Conservation (phyloP, 768 basidiomycete species). For the Calocybe cyanea region DNA sequence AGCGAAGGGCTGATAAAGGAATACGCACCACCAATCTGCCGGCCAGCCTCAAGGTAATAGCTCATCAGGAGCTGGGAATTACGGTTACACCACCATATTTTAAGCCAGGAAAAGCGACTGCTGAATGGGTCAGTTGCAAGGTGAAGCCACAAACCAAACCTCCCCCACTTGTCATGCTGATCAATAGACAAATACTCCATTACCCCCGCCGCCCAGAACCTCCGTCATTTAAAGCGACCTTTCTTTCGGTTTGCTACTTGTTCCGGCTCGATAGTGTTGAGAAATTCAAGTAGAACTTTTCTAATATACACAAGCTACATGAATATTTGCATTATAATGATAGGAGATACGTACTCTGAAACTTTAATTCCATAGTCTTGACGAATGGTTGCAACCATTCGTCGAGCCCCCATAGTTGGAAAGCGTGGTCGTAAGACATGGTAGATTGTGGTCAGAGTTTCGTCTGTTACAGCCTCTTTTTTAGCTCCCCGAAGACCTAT, state of each 20-base stretch:
- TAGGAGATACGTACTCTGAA: slow-evolving; percentile 13
- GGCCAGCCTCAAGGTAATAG: slow-evolving; percentile 31
- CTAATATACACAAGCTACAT: neutral
- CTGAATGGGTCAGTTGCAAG: slow-evolving; percentile 31
- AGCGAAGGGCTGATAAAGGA: slow-evolving; percentile 1
- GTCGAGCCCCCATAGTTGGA: too few relatives aligned
- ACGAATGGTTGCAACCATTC: too few relatives aligned
- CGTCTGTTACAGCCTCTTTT: too few relatives aligned
- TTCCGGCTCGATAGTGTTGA: slow-evolving; percentile 14
- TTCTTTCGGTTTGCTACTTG: slow-evolving; percentile 7
- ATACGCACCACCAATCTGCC: slow-evolving; percentile 12
- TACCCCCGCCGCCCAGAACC: slow-evolving; percentile 33
- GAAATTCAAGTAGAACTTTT: neutral
- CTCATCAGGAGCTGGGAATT: slow-evolving; percentile 29
- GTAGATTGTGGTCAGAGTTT: too few relatives aligned
- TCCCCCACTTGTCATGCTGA: slow-evolving; percentile 26
- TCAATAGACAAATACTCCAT: slow-evolving; percentile 33
- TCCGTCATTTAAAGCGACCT: slow-evolving; percentile 14
- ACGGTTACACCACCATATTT: slow-evolving; percentile 40
- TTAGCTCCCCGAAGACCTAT: too few relatives aligned
- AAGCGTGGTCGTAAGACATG: too few relatives aligned
- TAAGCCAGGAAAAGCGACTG: slow-evolving; percentile 30
- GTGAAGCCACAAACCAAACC: slow-evolving; percentile 20
- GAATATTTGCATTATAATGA: neutral
- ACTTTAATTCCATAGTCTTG: slow-evolving; percentile 23